Evolutionary conservation across 139 green algal genomes (phyloP).

Genomic region (Pleodorina starrii): DNA sequence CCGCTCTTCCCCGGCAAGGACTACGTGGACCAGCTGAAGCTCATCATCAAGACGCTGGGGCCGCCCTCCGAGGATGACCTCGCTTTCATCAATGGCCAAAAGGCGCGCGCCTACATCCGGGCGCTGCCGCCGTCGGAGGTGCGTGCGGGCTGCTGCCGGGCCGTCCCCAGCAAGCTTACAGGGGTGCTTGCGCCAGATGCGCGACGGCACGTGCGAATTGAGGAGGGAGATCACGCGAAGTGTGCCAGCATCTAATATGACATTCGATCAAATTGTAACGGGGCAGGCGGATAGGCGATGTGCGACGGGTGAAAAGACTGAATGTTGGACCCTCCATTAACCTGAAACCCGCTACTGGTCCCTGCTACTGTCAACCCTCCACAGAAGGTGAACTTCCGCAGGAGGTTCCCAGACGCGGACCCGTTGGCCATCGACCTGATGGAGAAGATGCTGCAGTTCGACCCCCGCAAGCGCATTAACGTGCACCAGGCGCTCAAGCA

Average conservation of each 20-base stretch:
- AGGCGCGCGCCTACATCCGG: constrained; percentile 89
- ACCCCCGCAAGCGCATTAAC: constrained; percentile 88
- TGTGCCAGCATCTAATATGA: no score
- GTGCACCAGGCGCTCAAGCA: constrained; percentile 91
- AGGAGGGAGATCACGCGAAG: no score
- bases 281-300: no score
- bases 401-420: constrained; percentile 84
- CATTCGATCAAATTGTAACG: no score
- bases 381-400: constrained; percentile 61
- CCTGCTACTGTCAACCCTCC: no score
- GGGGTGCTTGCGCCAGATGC: no score
- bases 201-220: no score
- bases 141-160: no score
- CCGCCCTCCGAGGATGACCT: constrained; percentile 92
- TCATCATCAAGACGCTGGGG: constrained; percentile 93
- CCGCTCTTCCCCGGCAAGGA: constrained; percentile 92
- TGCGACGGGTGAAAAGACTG: no score
- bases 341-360: no score
- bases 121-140: constrained; percentile 75
- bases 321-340: no score
- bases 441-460: constrained; percentile 94
- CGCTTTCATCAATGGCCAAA: constrained; percentile 88
- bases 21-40: constrained; percentile 96
- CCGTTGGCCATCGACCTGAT: constrained; percentile 88
- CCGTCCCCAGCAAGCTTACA: no score